A percentile compares a stretch with the other conserved stretches of the same genome.
phyloP scores from a whole-genome alignment of 257 asterid species.

The Jasminum sambac region DNA sequence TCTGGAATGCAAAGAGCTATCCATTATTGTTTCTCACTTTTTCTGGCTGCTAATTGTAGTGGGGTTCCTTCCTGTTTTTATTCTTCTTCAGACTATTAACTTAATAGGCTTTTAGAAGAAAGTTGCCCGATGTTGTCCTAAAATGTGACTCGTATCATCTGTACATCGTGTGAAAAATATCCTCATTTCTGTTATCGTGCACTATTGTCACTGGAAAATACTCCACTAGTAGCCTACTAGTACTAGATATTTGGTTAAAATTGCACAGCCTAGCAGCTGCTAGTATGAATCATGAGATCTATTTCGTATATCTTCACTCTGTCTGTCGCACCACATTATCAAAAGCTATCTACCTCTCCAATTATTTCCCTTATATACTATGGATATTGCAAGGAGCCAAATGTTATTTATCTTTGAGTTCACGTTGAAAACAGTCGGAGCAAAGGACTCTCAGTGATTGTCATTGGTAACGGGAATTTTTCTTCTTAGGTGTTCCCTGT shows the following conservation, averaged over 20 bases:
- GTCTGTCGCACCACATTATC: not conserved
- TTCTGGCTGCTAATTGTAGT: not conserved
- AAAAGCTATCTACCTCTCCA: not conserved
- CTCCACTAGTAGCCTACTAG: not conserved
- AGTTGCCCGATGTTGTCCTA: not conserved
- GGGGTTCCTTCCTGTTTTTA: not conserved
- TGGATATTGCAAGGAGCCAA: not conserved
- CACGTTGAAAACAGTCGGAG: not conserved
- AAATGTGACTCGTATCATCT: not conserved
- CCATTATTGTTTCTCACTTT: not conserved
- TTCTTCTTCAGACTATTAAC: not conserved
- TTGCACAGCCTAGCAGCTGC: not conserved
- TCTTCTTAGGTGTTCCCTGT: slow-evolving; percentile 7
- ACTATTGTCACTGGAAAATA: not conserved
- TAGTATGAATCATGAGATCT: not conserved
- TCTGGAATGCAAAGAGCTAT: not conserved
- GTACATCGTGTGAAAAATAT: not conserved
- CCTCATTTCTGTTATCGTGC: not conserved
- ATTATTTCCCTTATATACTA: not conserved
- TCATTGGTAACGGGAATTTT: not conserved
- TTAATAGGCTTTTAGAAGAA: not conserved
- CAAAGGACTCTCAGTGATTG: not conserved
- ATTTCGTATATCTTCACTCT: not conserved
- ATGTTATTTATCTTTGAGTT: not conserved
- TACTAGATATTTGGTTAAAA: not conserved